These are phyloP conservation scores for Adansonia madagascariensis DNA, from an alignment of 441 rosid genomes.

Conservation along the genomic window DNA sequence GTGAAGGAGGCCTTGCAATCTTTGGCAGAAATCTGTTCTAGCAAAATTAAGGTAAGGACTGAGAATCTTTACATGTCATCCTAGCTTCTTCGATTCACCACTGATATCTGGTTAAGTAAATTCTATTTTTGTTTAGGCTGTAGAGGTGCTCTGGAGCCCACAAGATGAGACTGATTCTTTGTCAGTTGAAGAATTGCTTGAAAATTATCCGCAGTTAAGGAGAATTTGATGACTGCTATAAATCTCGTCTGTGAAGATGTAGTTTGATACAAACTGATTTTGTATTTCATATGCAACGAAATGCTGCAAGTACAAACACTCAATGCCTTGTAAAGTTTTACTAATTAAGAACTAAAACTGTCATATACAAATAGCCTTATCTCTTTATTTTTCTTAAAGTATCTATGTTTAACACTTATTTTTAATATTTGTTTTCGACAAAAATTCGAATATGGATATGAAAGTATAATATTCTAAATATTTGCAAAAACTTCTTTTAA, in stretches of 20 bases:
- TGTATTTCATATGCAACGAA: background rate
- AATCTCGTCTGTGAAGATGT: background rate
- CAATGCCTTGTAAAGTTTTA: background rate
- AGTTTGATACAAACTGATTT: background rate
- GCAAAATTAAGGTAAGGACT: conserved; percentile 10
- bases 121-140: conserved; percentile 21
- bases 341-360: background rate
- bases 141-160: conserved; percentile 34
- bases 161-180: conserved; percentile 28
- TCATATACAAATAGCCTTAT: background rate
- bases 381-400: too few relatives aligned
- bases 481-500: too few relatives aligned
- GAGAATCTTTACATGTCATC: background rate
- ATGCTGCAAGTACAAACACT: background rate
- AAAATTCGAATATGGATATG: too few relatives aligned
- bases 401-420: too few relatives aligned
- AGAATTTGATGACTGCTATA: background rate
- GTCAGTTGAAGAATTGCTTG: conserved; percentile 23
- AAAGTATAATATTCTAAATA: too few relatives aligned
- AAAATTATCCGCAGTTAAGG: conserved; percentile 21
- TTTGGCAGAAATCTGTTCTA: conserved; percentile 5
- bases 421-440: too few relatives aligned
- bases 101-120: background rate
- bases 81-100: background rate
- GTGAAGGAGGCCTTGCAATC: conserved; percentile 13